These are phyloP conservation scores for Neotropicomus parvogracilis DNA, from an alignment of 1,284 basidiomycete genomes.

Conservation along the genomic window DNA sequence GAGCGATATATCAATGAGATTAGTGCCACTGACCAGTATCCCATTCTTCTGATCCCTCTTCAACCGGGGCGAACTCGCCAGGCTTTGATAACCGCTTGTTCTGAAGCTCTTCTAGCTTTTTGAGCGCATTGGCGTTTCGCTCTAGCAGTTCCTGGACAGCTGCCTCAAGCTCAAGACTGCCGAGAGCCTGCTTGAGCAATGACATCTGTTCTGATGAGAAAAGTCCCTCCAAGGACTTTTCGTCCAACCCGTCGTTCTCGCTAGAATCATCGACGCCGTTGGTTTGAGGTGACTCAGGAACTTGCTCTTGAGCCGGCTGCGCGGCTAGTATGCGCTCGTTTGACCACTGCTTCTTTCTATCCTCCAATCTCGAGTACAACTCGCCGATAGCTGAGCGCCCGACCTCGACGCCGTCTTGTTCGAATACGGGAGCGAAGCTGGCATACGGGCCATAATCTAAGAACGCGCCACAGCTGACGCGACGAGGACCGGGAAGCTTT, in stretches of 20 bases:
- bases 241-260: conserved; percentile 11
- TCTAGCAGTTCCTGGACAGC: conserved; percentile 64
- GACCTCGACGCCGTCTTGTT: conserved; percentile 65
- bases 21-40: conserved; percentile 54
- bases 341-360: conserved; percentile 33
- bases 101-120: conserved; percentile 63
- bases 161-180: conserved; percentile 58
- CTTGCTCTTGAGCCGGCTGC: conserved; percentile 5
- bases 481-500: conserved; percentile 46
- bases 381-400: conserved; percentile 59
- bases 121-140: conserved; percentile 58
- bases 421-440: conserved; percentile 73
- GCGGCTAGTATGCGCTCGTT: conserved; percentile 15
- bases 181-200: conserved; percentile 54
- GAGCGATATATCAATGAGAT: background rate
- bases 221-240: conserved; percentile 47
- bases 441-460: conserved; percentile 72
- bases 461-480: conserved; percentile 59
- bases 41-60: conserved; percentile 73
- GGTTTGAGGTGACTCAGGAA: background rate
- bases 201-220: conserved; percentile 53
- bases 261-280: conserved; percentile 14
- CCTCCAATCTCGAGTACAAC: conserved; percentile 45
- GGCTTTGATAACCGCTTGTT: conserved; percentile 46
- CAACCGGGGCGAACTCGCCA: conserved; percentile 47